Percentiles rank a stretch among this genome's conserved stretches.
phyloP scores from a whole-genome alignment of 768 basidiomycete species.

The Lactarius akahatsu region DNA sequence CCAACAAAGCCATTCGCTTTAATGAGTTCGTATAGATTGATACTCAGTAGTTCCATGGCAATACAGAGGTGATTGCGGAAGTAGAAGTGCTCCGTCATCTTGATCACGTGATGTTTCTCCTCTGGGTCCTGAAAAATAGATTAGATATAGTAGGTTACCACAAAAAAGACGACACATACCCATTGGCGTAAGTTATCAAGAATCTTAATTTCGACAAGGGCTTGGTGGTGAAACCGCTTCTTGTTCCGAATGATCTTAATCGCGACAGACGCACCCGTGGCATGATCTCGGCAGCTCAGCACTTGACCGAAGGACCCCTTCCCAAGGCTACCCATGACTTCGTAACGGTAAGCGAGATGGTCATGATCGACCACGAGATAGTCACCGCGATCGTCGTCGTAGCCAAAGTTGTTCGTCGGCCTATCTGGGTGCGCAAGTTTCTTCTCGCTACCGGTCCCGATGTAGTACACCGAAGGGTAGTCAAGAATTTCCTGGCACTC shows the following conservation, averaged over 20 bases:
- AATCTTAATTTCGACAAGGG: conserved; percentile 98
- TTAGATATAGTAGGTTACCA: background rate
- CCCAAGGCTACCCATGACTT: conserved; percentile 86
- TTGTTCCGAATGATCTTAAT: conserved; percentile 99
- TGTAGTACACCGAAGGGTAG: conserved; percentile 77
- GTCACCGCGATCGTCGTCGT: conserved; percentile 98
- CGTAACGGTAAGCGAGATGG: conserved; percentile 97
- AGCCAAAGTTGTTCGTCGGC: conserved; percentile 85
- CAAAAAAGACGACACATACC: conserved; percentile 52
- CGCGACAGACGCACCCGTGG: conserved; percentile 93
- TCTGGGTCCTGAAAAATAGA: conserved; percentile 71
- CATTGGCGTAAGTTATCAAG: conserved; percentile 95
- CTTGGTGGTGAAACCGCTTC: conserved; percentile 98
- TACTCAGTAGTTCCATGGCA: conserved; percentile 95
- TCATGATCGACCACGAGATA: conserved; percentile 88
- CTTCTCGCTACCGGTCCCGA: conserved; percentile 80
- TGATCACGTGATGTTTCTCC: conserved; percentile 95
- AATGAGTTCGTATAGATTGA: conserved; percentile 98
- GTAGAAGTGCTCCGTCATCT: conserved; percentile 98
- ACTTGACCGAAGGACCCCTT: conserved; percentile 99
- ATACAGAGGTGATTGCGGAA: conserved; percentile 98
- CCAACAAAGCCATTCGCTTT: conserved; percentile 98
- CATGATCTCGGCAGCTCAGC: conserved; percentile 91
- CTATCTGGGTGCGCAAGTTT: conserved; percentile 73
- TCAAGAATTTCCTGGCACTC: conserved; percentile 92